These are phyloP conservation scores for Ceriops tagal DNA, from an alignment of 345 rosid genomes.

Conservation along the genomic window DNA sequence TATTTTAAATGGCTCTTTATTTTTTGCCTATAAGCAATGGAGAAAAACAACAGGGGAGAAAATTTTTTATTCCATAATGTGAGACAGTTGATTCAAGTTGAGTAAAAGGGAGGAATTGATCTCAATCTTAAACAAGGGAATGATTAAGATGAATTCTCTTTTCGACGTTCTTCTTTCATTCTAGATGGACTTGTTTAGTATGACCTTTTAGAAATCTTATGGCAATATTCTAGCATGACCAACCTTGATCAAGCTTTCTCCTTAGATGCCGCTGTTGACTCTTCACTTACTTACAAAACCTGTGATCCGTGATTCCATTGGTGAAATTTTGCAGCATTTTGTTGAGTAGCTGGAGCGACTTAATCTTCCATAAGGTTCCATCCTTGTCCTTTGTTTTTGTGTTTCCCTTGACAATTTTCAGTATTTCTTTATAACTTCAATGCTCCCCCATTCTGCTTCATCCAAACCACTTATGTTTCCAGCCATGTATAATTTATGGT, in stretches of 20 bases:
- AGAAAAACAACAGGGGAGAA: neutral
- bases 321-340: conserved; percentile 60
- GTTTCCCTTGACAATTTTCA: neutral
- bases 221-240: too few relatives aligned
- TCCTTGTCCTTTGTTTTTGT: neutral
- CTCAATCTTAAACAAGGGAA: neutral
- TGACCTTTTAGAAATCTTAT: too few relatives aligned
- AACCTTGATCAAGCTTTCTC: neutral
- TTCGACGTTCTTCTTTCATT: neutral
- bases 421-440: neutral
- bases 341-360: conserved; percentile 87
- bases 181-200: too few relatives aligned
- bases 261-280: neutral
- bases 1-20: neutral
- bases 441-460: neutral
- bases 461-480: neutral
- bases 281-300: conserved; percentile 3
- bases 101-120: neutral
- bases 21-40: neutral
- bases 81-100: neutral
- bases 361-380: conserved; percentile 68
- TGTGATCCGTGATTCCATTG: neutral
- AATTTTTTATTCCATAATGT: neutral
- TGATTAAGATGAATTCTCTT: neutral
- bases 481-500: neutral